These are phyloP conservation scores for Spinacia oleracea DNA, from an alignment of 179 eudicot species.

Conservation along the genomic window DNA sequence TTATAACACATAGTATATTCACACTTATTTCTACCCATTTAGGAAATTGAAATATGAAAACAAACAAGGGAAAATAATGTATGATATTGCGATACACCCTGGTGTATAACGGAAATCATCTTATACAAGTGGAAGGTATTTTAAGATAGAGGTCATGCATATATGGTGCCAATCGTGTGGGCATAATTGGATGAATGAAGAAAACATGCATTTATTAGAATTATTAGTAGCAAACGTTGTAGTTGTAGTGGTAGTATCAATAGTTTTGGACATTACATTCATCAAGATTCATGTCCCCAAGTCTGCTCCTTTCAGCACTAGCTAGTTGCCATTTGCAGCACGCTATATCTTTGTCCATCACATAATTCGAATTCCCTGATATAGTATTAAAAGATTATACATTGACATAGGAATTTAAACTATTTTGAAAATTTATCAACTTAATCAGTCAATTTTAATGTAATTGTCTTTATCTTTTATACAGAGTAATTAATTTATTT, in stretches of 20 bases:
- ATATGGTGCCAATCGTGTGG: constrained; percentile 1
- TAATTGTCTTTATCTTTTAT: no score
- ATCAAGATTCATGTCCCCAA: constrained; percentile 11
- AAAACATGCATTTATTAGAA: constrained; percentile 15
- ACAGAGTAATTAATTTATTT: no score
- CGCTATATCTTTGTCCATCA: constrained; percentile 11
- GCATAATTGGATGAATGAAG: background rate
- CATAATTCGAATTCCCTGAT: background rate
- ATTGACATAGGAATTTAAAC: background rate
- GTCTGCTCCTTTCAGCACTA: constrained; percentile 14
- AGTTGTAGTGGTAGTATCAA: constrained; percentile 7
- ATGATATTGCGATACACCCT: no score
- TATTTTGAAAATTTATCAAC: background rate
- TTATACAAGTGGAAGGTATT: no score
- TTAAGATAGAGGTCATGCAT: background rate
- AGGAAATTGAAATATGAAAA: no score
- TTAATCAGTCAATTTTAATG: background rate
- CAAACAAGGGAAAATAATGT: no score
- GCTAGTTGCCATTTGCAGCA: constrained; percentile 18
- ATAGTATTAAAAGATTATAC: background rate
- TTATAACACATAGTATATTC: no score
- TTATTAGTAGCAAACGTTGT: background rate
- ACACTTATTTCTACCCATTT: no score
- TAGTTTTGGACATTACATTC: constrained; percentile 14
- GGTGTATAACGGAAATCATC: no score